Percentiles rank a stretch among this genome's conserved stretches.
phyloP scores from a whole-genome alignment of 805 yeast genomes.

The Blastobotrys attinorum region DNA sequence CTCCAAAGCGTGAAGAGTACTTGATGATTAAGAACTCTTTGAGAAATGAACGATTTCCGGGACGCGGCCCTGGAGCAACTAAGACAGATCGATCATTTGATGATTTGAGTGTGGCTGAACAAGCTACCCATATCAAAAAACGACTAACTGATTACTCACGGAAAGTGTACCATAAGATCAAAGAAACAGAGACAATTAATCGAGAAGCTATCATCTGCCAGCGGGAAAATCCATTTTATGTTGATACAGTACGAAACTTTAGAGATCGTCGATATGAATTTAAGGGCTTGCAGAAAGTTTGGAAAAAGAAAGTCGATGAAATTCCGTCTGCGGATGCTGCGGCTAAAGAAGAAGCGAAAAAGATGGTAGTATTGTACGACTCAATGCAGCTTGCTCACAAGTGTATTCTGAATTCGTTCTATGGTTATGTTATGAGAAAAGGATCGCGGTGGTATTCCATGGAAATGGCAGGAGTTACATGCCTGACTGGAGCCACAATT shows the following conservation, averaged over 20 bases:
- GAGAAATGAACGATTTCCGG: slow-evolving; percentile 67
- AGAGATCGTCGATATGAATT: slow-evolving; percentile 95
- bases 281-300: slow-evolving; percentile 84
- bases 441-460: slow-evolving; percentile 99
- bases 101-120: slow-evolving; percentile 69
- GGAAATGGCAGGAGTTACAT: slow-evolving; percentile 99
- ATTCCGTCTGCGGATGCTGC: slow-evolving; percentile 47
- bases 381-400: slow-evolving; percentile 95
- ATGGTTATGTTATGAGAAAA: slow-evolving; percentile 98
- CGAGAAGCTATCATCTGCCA: slow-evolving; percentile 94
- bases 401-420: slow-evolving; percentile 91
- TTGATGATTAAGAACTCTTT: slow-evolving; percentile 80
- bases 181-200: slow-evolving; percentile 74
- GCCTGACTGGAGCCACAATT: slow-evolving; percentile 95
- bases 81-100: slow-evolving; percentile 44
- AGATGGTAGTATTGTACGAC: slow-evolving; percentile 89
- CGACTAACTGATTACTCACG: slow-evolving; percentile 76
- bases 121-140: slow-evolving; percentile 65
- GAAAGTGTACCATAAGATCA: slow-evolving; percentile 75
- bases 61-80: slow-evolving; percentile 3
- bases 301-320: slow-evolving; percentile 74
- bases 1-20: slow-evolving; percentile 87
- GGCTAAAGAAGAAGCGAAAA: slow-evolving; percentile 79
- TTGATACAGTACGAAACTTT: slow-evolving; percentile 86
- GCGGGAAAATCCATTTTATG: slow-evolving; percentile 95